Percentiles rank a stretch among this genome's conserved stretches.
Evolutionary conservation across 192 early-diverging fungal species (phyloP).

Genomic region (Podila minutissima): DNA sequence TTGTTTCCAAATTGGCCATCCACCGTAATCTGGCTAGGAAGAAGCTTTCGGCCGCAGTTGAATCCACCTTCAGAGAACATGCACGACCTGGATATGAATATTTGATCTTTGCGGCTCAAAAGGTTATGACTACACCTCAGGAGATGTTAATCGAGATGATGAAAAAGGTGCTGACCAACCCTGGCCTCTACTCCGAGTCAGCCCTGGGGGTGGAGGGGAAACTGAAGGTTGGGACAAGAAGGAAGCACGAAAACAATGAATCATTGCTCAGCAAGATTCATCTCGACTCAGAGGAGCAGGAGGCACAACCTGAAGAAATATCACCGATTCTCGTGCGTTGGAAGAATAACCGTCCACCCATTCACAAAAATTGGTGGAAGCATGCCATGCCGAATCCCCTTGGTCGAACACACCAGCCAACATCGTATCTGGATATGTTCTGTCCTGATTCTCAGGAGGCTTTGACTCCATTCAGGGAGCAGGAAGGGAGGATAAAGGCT

Average conservation of each 20-base stretch:
- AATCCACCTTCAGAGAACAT: slow-evolving; percentile 27
- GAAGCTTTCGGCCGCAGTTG: slow-evolving; percentile 32
- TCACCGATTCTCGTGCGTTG: slow-evolving; percentile 14
- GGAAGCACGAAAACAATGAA: not conserved
- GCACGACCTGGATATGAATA: slow-evolving; percentile 38
- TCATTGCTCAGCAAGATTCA: not conserved
- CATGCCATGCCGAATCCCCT: slow-evolving; percentile 35
- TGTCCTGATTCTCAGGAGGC: slow-evolving; percentile 5
- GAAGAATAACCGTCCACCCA: slow-evolving; percentile 41
- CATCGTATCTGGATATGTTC: slow-evolving; percentile 19
- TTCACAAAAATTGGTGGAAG: slow-evolving; percentile 18
- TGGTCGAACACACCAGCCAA: slow-evolving; percentile 19
- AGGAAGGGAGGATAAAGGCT: not conserved
- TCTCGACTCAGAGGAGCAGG: not conserved
- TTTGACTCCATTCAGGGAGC: not conserved
- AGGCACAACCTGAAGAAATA: too few relatives aligned
- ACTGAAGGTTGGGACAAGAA: not conserved
- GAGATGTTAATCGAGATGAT: slow-evolving; percentile 11
- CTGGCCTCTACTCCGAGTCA: slow-evolving; percentile 14
- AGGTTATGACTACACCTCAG: slow-evolving; percentile 18
- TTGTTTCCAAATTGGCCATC: slow-evolving; percentile 21
- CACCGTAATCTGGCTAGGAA: slow-evolving; percentile 27
- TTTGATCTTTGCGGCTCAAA: slow-evolving; percentile 30
- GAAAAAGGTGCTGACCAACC: slow-evolving; percentile 7
- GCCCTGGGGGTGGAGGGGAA: not conserved